Conservation (phyloP, 2,329 filamentous ascomycete species). For the Sclerotinia nivalis region DNA sequence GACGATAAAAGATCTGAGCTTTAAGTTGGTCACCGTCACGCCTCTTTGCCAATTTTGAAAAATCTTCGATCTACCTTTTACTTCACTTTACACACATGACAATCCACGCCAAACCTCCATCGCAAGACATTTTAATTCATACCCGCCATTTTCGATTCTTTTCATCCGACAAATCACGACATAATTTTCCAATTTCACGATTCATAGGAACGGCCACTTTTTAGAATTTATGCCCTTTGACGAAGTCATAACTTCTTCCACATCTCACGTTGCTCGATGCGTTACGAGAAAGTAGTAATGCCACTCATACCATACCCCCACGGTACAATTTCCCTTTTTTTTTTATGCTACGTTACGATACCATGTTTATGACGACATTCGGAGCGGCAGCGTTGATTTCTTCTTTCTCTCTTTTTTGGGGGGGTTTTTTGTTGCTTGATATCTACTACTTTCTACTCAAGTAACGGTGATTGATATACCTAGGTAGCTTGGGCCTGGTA, state of each 20-base stretch:
- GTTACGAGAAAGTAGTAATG: neutral
- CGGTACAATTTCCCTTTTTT: neutral
- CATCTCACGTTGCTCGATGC: neutral
- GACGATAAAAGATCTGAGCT: neutral
- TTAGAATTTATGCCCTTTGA: conserved; percentile 14
- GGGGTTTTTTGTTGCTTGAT: neutral
- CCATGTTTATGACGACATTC: conserved; percentile 11
- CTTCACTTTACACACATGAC: neutral
- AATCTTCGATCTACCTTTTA: neutral
- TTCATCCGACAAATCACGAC: neutral
- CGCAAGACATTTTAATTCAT: neutral
- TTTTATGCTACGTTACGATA: conserved; percentile 17
- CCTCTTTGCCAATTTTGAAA: neutral
- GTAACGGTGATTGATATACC: neutral
- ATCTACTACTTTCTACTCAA: too few relatives aligned
- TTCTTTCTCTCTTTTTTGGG: neutral
- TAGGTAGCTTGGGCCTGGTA: too few relatives aligned
- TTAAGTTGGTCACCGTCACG: neutral
- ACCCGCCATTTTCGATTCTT: neutral
- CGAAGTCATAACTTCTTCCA: neutral
- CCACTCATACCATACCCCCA: neutral
- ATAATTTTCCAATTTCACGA: neutral
- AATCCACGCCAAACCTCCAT: neutral
- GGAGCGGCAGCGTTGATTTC: neutral
- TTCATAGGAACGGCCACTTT: conserved; percentile 11